Conservation (phyloP, 768 basidiomycete species). For the Suillus hirtellus region DNA sequence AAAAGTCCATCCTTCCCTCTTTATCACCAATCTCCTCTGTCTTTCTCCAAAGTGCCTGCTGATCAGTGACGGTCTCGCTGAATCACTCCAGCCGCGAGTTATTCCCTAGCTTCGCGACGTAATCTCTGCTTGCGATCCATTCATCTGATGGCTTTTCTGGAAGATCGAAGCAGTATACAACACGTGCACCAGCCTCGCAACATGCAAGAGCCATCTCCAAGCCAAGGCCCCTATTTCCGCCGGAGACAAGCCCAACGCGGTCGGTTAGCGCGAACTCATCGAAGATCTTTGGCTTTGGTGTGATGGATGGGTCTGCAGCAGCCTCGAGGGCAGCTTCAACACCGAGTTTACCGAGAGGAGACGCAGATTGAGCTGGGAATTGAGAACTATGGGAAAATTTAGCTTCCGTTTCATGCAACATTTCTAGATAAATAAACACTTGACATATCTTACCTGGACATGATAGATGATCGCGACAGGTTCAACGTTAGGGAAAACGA, state of each 20-base stretch:
- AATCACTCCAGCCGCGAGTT: constrained; percentile 57
- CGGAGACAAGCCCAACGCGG: constrained; percentile 62
- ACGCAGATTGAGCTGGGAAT: constrained; percentile 41
- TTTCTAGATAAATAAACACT: neutral
- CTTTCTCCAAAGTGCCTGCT: constrained; percentile 55
- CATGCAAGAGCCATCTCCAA: constrained; percentile 82
- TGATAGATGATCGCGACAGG: neutral
- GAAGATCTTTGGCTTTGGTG: constrained; percentile 51
- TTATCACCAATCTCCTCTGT: constrained; percentile 61
- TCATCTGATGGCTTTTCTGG: constrained; percentile 55
- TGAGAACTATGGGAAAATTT: constrained; percentile 3
- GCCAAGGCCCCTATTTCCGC: constrained; percentile 69
- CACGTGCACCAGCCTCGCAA: constrained; percentile 70
- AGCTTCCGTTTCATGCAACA: neutral
- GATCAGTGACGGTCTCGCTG: constrained; percentile 63
- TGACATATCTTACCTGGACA: constrained; percentile 1
- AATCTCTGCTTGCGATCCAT: constrained; percentile 56
- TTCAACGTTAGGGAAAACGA: neutral
- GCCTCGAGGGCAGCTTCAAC: constrained; percentile 57
- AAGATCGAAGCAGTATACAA: constrained; percentile 72
- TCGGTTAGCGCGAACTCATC: constrained; percentile 59
- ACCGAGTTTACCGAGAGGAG: constrained; percentile 61
- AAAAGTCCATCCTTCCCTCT: constrained; percentile 73
- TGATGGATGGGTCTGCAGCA: constrained; percentile 34
- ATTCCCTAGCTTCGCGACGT: constrained; percentile 47